Conservation (phyloP, 192 early-diverging fungal genomes). For the Entomortierella lignicola region DNA sequence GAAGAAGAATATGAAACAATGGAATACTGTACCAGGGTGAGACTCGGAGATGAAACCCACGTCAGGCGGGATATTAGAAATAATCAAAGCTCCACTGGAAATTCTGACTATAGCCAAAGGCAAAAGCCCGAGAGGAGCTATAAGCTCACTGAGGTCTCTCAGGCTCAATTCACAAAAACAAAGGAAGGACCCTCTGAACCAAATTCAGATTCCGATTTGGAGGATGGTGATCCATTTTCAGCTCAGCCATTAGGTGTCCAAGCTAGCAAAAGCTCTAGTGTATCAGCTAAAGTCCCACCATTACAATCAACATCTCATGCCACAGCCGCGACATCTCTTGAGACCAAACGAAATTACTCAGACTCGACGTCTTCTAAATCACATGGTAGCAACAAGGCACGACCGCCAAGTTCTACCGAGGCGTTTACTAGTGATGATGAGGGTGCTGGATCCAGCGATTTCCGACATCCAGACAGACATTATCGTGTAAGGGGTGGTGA, state of each 20-base stretch:
- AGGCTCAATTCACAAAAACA: neutral
- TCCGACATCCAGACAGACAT: neutral
- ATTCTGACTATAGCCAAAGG: too few relatives aligned
- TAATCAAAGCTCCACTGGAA: neutral
- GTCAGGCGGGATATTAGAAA: neutral
- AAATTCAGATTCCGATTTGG: slow-evolving; percentile 18
- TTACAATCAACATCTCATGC: neutral
- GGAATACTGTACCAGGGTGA: neutral
- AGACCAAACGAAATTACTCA: too few relatives aligned
- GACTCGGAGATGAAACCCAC: neutral
- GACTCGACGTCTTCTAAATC: too few relatives aligned
- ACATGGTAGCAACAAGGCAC: neutral
- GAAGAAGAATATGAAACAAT: neutral
- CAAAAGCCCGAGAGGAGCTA: too few relatives aligned
- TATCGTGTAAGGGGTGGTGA: too few relatives aligned
- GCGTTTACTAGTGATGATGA: neutral
- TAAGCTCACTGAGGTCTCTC: neutral
- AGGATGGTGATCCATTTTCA: slow-evolving; percentile 4
- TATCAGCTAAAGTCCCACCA: neutral
- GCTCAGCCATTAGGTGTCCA: neutral
- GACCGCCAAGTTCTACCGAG: neutral
- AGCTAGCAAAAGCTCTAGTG: neutral
- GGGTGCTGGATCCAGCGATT: neutral
- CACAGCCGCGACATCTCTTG: neutral
- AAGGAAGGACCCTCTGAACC: neutral